Conservation (phyloP, 345 rosid species). For the Microthlaspi erraticum region DNA sequence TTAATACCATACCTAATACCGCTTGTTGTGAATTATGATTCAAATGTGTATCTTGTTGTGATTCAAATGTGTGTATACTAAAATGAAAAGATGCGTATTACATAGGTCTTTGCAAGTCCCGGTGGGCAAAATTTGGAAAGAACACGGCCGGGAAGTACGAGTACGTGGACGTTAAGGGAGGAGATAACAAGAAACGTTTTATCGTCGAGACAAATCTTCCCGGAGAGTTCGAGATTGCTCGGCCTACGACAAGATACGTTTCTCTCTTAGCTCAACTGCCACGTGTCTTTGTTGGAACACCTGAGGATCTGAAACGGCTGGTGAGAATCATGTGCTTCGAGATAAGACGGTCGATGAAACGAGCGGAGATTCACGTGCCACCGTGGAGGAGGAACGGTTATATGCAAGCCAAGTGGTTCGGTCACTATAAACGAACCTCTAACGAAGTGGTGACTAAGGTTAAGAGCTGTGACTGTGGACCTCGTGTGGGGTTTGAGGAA, state of each 20-base stretch:
- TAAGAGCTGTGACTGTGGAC: conserved; percentile 32
- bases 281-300: conserved; percentile 54
- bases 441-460: conserved; percentile 44
- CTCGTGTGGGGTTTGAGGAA: conserved; percentile 33
- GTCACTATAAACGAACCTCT: conserved; percentile 66
- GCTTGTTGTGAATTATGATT: neutral
- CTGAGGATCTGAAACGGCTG: conserved; percentile 59
- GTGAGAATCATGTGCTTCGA: conserved; percentile 73
- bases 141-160: conserved; percentile 69
- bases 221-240: conserved; percentile 67
- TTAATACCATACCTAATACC: neutral
- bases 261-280: conserved; percentile 57
- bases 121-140: conserved; percentile 70
- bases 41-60: neutral
- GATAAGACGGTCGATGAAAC: conserved; percentile 60
- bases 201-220: conserved; percentile 64
- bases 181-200: conserved; percentile 48
- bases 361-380: conserved; percentile 53
- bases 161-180: conserved; percentile 60
- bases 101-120: conserved; percentile 82
- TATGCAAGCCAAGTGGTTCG: conserved; percentile 86
- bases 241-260: conserved; percentile 57
- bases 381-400: conserved; percentile 88
- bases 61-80: neutral
- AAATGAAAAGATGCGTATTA: neutral